phyloP scores from a whole-genome alignment of 495 filamentous ascomycete species.

The Aspergillus nanangensis region DNA sequence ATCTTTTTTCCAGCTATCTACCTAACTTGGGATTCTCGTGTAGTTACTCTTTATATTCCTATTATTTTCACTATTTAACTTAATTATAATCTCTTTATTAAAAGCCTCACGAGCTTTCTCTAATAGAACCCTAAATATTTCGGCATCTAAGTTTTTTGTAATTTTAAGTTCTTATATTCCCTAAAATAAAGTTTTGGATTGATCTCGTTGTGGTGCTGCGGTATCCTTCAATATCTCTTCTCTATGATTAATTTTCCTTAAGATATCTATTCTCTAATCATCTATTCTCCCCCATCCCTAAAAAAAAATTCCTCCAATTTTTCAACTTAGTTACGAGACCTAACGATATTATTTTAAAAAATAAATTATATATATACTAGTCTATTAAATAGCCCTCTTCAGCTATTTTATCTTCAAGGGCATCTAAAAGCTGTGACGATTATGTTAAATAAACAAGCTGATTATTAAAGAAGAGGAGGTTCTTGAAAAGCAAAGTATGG shows the following conservation, averaged over 20 bases:
- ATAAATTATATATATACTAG: constrained; percentile 97
- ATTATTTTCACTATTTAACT: constrained; percentile 74
- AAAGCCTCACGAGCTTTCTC: constrained; percentile 88
- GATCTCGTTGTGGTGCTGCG: too few relatives aligned
- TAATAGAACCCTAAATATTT: constrained; percentile 93
- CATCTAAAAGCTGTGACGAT: constrained; percentile 67
- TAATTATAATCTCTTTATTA: constrained; percentile 83
- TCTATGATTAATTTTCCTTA: too few relatives aligned
- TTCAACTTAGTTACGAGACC: too few relatives aligned
- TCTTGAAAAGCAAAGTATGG: too few relatives aligned
- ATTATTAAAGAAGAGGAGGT: background rate
- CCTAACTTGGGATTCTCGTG: constrained; percentile 76
- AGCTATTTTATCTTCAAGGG: constrained; percentile 76
- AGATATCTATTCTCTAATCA: too few relatives aligned
- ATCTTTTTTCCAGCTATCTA: constrained; percentile 74
- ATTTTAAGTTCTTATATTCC: constrained; percentile 75
- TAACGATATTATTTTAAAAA: too few relatives aligned
- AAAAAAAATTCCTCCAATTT: too few relatives aligned
- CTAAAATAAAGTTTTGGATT: constrained; percentile 40
- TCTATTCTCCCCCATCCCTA: too few relatives aligned
- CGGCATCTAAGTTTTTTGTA: constrained; percentile 93
- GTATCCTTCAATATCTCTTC: background rate
- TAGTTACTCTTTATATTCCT: constrained; percentile 86
- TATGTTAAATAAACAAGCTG: constrained; percentile 10
- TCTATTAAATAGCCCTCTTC: constrained; percentile 88